These are phyloP conservation scores for Lantana camara DNA, from an alignment of 257 asterid species.

Conservation along the genomic window DNA sequence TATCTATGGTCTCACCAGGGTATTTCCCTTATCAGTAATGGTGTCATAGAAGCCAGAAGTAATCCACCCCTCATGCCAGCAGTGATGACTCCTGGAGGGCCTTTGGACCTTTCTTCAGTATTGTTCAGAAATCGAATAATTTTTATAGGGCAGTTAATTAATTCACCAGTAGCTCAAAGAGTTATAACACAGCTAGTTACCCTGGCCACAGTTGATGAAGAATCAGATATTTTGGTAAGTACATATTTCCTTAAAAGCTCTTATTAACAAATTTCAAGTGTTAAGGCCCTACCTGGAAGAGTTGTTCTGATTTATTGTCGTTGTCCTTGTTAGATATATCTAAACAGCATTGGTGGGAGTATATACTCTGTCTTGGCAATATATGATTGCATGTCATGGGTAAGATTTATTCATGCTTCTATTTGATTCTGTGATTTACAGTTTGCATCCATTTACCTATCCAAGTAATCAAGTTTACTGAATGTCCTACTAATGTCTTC, in stretches of 20 bases:
- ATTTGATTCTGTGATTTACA: constrained; percentile 1
- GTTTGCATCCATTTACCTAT: constrained; percentile 18
- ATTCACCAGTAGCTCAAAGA: constrained; percentile 83
- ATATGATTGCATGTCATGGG: constrained; percentile 99
- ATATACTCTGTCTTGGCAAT: constrained; percentile 86
- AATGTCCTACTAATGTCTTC: constrained; percentile 14
- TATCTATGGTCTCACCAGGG: constrained; percentile 11
- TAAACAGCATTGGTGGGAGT: constrained; percentile 98
- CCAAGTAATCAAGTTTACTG: constrained; percentile 18
- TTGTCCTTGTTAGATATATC: constrained; percentile 61
- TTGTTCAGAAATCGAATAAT: constrained; percentile 92
- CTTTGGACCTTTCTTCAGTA: constrained; percentile 85
- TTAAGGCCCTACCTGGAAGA: constrained; percentile 10
- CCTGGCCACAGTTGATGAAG: constrained; percentile 89
- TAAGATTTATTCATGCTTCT: constrained; percentile 41
- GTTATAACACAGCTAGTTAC: constrained; percentile 97
- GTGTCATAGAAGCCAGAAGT: constrained; percentile 78
- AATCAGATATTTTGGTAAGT: constrained; percentile 86
- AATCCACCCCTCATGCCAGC: constrained; percentile 97
- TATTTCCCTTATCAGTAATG: constrained; percentile 49
- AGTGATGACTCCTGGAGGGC: constrained; percentile 89
- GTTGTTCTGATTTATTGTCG: constrained; percentile 18
- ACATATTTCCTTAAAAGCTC: constrained; percentile 13
- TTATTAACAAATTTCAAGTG: constrained; percentile 4
- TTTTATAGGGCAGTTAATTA: constrained; percentile 86